Evolutionary conservation across 1,284 basidiomycete species (phyloP), one percentile per base, ranked within the genome.

Genomic region (Leccinum solheimii): DNA sequence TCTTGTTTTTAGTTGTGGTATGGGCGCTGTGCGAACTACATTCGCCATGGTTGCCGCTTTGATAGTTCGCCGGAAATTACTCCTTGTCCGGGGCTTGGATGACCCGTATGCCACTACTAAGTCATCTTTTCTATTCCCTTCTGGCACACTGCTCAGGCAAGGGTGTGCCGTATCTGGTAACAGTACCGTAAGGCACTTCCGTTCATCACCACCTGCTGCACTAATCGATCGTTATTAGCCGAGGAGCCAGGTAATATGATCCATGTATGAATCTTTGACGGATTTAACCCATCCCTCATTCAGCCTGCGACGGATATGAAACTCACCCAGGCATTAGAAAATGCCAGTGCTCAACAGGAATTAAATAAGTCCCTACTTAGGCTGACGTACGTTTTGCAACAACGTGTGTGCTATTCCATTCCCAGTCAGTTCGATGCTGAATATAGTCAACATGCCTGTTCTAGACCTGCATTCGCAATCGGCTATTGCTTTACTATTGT

Each of bases 41-140:
- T 98, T 98, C 74, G 97, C 94, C 5, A 99, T 99, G 97, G 87
- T 92, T 14, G 94, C 96, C 2, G 96, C 97, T 1, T 87, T 92
- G 64, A 83, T 99, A 26, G 83, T 99, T 1, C 83, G 97, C 32
- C 80, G 97, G 32, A 92, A 90, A 70, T 95, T 98, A 75, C 80
- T 96, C 48, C 83, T 98, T n/a, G 77, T 85, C 16, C 80, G 83
- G 21, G 94, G 92, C 0, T 76, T 90, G 57, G 82, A 85, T 2
- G 96, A 97, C 71, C 94, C 94, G 0, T 97, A 86, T 69, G 78
- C 78, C 6, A 13, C 56, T 62, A 68, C 21, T 21, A 21, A 67
- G 43, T 82, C 72, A 69, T 75, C 65, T 51, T 63, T 64, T 16
- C 64, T 65, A 50, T 61, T 63, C 23, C 58, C 65, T 57, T 63